Conservation (phyloP, 352 stramenopile genomes). For the Pythium brassicae region DNA sequence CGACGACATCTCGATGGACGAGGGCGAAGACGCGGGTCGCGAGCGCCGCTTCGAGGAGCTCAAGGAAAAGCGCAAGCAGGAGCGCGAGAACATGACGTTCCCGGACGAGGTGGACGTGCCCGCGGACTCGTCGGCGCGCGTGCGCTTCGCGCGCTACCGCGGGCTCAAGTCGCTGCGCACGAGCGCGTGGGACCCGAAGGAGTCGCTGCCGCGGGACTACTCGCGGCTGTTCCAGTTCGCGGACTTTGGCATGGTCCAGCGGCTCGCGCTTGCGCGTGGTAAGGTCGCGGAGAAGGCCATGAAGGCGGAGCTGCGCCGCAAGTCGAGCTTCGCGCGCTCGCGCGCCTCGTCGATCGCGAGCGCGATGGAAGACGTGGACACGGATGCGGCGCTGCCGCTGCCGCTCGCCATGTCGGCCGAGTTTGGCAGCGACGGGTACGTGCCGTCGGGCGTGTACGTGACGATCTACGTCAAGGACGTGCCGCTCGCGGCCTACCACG, state of each 20-base stretch:
- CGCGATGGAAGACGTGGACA: slow-evolving; percentile 77
- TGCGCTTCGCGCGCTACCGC: slow-evolving; percentile 90
- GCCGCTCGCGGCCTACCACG: slow-evolving; percentile 44
- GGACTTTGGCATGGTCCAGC: slow-evolving; percentile 94
- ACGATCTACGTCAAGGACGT: slow-evolving; percentile 83
- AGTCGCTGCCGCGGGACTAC: slow-evolving; percentile 97
- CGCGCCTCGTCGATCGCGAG: slow-evolving; percentile 50
- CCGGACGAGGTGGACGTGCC: slow-evolving; percentile 93
- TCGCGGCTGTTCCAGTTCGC: slow-evolving; percentile 96
- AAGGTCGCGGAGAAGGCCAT: slow-evolving; percentile 72
- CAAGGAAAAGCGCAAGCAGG: slow-evolving; percentile 82
- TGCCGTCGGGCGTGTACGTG: slow-evolving; percentile 93
- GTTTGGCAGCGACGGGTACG: slow-evolving; percentile 78
- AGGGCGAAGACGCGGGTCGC: slow-evolving; percentile 52
- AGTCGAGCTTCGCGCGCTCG: slow-evolving; percentile 40
- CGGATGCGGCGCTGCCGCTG: slow-evolving; percentile 29
- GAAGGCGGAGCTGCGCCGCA: slow-evolving; percentile 59
- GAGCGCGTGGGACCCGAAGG: slow-evolving; percentile 97
- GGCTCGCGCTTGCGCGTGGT: slow-evolving; percentile 82
- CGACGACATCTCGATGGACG: slow-evolving; percentile 75
- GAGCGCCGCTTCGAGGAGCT: slow-evolving; percentile 35
- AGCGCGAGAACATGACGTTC: slow-evolving; percentile 93
- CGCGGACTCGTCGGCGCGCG: slow-evolving; percentile 47
- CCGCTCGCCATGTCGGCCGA: slow-evolving; percentile 29
- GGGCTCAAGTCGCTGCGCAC: slow-evolving; percentile 96